Evolutionary conservation across 2,329 filamentous ascomycete species (phyloP), one percentile per base, ranked within the genome.

Genomic region (Meredithiella fracta): DNA sequence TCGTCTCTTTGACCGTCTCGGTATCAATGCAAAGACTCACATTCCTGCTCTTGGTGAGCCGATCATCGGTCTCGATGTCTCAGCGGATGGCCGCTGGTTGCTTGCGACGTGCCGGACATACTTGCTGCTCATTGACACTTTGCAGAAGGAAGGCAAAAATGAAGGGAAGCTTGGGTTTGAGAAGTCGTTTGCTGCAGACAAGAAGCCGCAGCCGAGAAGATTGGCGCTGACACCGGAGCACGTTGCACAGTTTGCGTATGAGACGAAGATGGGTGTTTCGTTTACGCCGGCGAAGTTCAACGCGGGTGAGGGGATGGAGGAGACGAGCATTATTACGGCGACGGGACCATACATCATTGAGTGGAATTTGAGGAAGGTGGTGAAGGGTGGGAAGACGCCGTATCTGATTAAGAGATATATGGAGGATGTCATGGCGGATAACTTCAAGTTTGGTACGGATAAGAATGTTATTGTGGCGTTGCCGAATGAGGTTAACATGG

Each of bases 131-230:
- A 88, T 98, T 60, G 92, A 98, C 65, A 81, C 89, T 0, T 70
- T 91, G 62, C 92, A 98, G 65, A 89, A 92, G 65, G 79, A 83
- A 1, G 92, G 92, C 67, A 97, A 96, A 75, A 94, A 97, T 61
- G 88, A 92, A 65, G 92, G 92, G 65, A 95, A 95, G 69, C 82
- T 98, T n/a, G 92, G 92, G 1, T 98, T 98, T 65, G 90, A 98
- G 69, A 90, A 86, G 67, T 75, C 87, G 0, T 98, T 98, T 64
- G 82, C 86, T 2, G 94, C 94, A 62, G 90, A 96, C 66, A 78
- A 83, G 20, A 98, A 98, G 69, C 92, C 92, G 1, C 88, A 94
- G 64, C 92, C 92, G 37, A 85, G 88, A 55, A 88, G 92, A 62
- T 80, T 98, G 9, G 88, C 84, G 11, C 77, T 98, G 38, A 90